These are phyloP conservation scores for Schizophyllum amplum DNA, from an alignment of 1,284 basidiomycete species.

Conservation along the genomic window DNA sequence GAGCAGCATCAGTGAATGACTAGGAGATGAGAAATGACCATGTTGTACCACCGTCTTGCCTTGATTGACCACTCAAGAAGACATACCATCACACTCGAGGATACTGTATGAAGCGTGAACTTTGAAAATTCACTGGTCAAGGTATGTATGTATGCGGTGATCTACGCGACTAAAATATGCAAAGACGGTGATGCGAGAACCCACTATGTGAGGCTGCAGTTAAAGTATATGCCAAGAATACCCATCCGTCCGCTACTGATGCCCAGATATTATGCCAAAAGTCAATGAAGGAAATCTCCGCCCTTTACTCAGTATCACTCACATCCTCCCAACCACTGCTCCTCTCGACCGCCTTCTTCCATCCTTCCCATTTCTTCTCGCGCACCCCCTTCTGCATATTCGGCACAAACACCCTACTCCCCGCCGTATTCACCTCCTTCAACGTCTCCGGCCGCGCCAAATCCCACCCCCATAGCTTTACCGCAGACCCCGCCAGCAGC, in stretches of 20 bases:
- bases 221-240: too few species aligned
- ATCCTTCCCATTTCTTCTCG: conserved; percentile 60
- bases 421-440: conserved; percentile 83
- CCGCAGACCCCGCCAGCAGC: conserved; percentile 86
- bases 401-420: conserved; percentile 68
- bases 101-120: not conserved
- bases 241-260: too few species aligned
- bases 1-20: not conserved
- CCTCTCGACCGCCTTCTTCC: conserved; percentile 81
- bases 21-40: not conserved
- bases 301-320: conserved; percentile 24
- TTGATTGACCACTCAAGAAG: not conserved
- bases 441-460: conserved; percentile 80
- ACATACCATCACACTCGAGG: not conserved
- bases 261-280: too few species aligned
- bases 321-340: conserved; percentile 74
- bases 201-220: too few species aligned
- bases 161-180: too few species aligned
- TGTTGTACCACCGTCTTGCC: not conserved
- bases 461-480: conserved; percentile 93
- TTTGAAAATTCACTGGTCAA: not conserved
- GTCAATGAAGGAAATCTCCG: too few species aligned
- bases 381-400: conserved; percentile 46
- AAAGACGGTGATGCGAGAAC: too few species aligned
- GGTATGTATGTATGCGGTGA: not conserved